Evolutionary conservation across 1,284 basidiomycete species (phyloP).

Genomic region (Pascua guehoae): DNA sequence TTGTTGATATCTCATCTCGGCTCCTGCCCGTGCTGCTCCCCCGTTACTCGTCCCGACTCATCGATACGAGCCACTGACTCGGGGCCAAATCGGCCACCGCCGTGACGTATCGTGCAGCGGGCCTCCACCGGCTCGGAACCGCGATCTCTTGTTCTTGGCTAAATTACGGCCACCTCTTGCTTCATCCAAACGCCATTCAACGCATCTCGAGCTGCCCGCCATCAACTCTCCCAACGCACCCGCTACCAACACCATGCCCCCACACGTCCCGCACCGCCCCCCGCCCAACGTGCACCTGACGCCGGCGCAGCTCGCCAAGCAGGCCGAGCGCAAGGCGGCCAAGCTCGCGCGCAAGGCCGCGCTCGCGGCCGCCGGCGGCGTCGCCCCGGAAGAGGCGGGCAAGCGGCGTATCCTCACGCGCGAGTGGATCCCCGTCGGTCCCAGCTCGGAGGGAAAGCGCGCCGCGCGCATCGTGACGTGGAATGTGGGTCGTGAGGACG

Average conservation of each 20-base stretch:
- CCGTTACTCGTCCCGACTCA: too few species aligned
- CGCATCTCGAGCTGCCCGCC: too few species aligned
- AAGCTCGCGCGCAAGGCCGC: constrained; percentile 41
- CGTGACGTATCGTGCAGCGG: neutral
- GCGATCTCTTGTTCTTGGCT: too few species aligned
- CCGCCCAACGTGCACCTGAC: constrained; percentile 27
- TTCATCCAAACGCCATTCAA: neutral
- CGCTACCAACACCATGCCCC: constrained; percentile 5
- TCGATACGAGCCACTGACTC: too few species aligned
- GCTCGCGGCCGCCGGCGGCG: constrained; percentile 2
- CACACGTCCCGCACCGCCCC: neutral
- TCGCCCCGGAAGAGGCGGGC: constrained; percentile 22
- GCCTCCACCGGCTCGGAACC: neutral
- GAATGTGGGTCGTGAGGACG: constrained; percentile 46
- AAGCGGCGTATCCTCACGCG: constrained; percentile 32
- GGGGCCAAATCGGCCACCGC: neutral
- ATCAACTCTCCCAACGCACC: neutral
- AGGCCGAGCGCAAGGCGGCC: constrained; percentile 40
- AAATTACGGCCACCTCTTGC: neutral
- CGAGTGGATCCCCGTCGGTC: constrained; percentile 54
- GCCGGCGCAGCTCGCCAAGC: constrained; percentile 38
- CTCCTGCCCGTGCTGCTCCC: too few species aligned
- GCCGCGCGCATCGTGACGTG: constrained; percentile 64
- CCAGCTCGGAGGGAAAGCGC: constrained; percentile 55
- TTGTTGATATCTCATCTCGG: too few species aligned